Evolutionary conservation across 441 rosid genomes (phyloP), one percentile per base, ranked within the genome.

Genomic region (Eruca vesicaria): DNA sequence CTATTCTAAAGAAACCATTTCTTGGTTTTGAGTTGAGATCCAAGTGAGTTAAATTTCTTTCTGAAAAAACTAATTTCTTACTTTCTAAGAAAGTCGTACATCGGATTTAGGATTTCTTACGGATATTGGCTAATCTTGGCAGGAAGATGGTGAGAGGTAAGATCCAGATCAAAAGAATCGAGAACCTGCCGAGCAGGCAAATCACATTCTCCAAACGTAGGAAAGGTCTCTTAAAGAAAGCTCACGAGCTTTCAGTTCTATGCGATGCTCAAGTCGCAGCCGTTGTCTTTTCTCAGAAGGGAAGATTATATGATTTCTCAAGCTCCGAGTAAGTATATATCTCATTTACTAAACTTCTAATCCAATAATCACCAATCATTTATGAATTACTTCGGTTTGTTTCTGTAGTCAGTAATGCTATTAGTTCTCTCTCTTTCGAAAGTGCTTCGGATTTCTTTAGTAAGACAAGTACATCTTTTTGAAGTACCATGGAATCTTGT

Each of bases 131-230:
- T 48, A 15, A 48, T 41, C 23, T 43, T 50, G 23, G 61, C 48
- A 80, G 84, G 71, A 65, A 64, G 29, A 88, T 88, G 92, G 88
- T 80, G 84, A 85, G 90, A 71, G 89, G 92, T 10, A 88, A 85
- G 78, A 67, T 86, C 72, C 56, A 86, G 78, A 81, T 86, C 83
- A 88, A 75, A 74, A 79, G 69, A 73, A 86, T 88, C 18, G 90
- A 88, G 78, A 84, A 57, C 61, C 10, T 23, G 33, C 23, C 61
- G 12, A 88, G 87, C 82, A 67, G 89, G 76, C 90, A 86, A 78
- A 89, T 85, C 73, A 83, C 87, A 23, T 88, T 88, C 75, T 83
- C 85, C 5, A 86, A 88, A 79, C 82, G 92, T 23, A 83, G 89
- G 68, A 86, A 56, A 11, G 90, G 90, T 66, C 79, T 88, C 32